Evolutionary conservation across 352 stramenopile genomes (phyloP).

Genomic region (Globisporangium recalcitrans): DNA sequence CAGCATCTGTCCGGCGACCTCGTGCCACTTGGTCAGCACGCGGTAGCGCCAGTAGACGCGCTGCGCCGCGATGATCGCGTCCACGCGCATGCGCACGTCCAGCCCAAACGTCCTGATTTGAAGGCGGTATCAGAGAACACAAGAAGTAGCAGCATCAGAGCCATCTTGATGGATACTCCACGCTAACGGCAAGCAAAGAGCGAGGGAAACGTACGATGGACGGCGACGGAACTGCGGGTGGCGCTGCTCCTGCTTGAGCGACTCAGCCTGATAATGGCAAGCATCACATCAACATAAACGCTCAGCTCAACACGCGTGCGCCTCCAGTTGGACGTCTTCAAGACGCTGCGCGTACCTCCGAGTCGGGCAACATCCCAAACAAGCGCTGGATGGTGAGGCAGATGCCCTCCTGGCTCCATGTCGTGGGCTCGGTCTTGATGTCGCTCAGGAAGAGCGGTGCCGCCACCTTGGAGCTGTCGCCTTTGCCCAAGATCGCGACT

Average conservation of each 20-base stretch:
- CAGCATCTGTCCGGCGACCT: slow-evolving; percentile 31
- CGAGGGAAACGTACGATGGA: slow-evolving; percentile 20
- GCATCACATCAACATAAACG: not conserved
- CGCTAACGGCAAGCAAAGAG: not conserved
- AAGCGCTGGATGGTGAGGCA: slow-evolving; percentile 54
- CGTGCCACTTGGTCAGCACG: slow-evolving; percentile 34
- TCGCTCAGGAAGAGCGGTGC: slow-evolving; percentile 53
- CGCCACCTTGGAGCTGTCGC: not conserved
- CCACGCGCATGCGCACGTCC: slow-evolving; percentile 15
- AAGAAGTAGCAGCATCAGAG: not conserved
- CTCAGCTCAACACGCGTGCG: not conserved
- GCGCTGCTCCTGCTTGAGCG: slow-evolving; percentile 38
- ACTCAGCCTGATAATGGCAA: slow-evolving; percentile 22
- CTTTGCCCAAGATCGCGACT: not conserved
- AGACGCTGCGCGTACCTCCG: slow-evolving; percentile 18
- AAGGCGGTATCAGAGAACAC: not conserved
- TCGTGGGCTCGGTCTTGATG: slow-evolving; percentile 33
- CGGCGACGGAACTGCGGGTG: slow-evolving; percentile 27
- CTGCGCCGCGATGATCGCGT: slow-evolving; percentile 24
- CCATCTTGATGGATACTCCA: no score
- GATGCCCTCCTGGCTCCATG: slow-evolving; percentile 49
- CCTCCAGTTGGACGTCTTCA: not conserved
- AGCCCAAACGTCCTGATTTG: slow-evolving; percentile 18
- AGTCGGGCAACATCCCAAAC: slow-evolving; percentile 52
- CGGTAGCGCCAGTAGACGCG: slow-evolving; percentile 42